A percentile compares a stretch with the other conserved stretches of the same genome.
These are phyloP conservation scores for Beauveria asiatica DNA, from an alignment of 2,329 filamentous ascomycete genomes.

Conservation along the genomic window DNA sequence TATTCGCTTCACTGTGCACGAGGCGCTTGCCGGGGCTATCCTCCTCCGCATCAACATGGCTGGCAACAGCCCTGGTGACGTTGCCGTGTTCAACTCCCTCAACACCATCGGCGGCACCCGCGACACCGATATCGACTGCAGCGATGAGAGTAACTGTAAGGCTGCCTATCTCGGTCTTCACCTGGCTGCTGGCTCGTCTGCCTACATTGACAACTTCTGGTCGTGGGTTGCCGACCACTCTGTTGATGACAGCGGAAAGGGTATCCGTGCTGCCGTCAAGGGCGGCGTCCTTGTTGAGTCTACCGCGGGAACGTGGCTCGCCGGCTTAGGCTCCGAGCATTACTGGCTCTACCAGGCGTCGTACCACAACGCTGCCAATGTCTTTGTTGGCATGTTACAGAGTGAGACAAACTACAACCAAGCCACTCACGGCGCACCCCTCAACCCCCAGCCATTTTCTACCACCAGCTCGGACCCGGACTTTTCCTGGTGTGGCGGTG, in stretches of 20 bases:
- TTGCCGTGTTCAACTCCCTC: conserved; percentile 40
- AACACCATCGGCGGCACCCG: conserved; percentile 37
- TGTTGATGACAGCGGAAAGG: conserved; percentile 38
- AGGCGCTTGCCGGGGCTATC: conserved; percentile 31
- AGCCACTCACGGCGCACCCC: conserved; percentile 25
- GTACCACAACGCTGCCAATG: conserved; percentile 38
- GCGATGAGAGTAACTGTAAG: conserved; percentile 29
- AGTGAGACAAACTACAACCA: conserved; percentile 41
- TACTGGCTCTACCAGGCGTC: conserved; percentile 51
- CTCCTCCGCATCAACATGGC: conserved; percentile 43
- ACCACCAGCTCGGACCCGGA: conserved; percentile 32
- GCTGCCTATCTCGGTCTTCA: conserved; percentile 42
- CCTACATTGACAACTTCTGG: conserved; percentile 47
- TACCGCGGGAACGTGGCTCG: conserved; percentile 42
- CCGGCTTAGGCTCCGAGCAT: conserved; percentile 42
- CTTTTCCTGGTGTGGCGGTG: conserved; percentile 29
- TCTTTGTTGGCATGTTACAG: conserved; percentile 43
- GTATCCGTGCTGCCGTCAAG: conserved; percentile 37
- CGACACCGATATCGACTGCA: conserved; percentile 30
- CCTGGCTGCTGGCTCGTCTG: conserved; percentile 33
- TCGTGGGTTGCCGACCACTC: conserved; percentile 40
- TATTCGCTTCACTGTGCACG: conserved; percentile 42
- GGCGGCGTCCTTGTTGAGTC: conserved; percentile 40
- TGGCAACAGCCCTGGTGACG: conserved; percentile 35
- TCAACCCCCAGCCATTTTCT: conserved; percentile 29